These are phyloP conservation scores for Septoria linicola DNA, from an alignment of 2,329 filamentous ascomycete genomes.

Conservation along the genomic window DNA sequence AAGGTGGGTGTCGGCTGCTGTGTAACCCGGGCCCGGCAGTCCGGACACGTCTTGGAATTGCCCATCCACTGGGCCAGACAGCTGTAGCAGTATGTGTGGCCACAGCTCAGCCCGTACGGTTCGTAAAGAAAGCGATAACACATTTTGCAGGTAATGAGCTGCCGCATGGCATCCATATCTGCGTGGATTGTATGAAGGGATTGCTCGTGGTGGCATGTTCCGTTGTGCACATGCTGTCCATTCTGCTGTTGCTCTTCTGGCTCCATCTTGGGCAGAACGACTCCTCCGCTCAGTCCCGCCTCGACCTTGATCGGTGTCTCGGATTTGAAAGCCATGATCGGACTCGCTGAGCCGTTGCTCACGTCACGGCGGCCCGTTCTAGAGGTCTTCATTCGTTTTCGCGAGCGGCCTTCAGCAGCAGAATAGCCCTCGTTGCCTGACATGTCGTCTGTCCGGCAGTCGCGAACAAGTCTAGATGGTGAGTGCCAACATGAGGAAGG, in stretches of 20 bases:
- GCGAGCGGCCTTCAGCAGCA: conserved; percentile 25
- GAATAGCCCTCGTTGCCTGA: conserved; percentile 19
- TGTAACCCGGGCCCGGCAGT: conserved; percentile 61
- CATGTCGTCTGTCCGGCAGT: conserved; percentile 6
- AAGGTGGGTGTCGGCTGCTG: conserved; percentile 64
- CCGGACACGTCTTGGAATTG: conserved; percentile 65
- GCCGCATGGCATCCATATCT: conserved; percentile 62
- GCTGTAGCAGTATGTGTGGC: conserved; percentile 71
- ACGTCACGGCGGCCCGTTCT: conserved; percentile 21
- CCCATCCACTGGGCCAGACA: conserved; percentile 51
- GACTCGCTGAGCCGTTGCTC: conserved; percentile 14
- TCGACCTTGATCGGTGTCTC: conserved; percentile 13
- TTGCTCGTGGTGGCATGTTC: conserved; percentile 28
- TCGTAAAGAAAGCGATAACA: conserved; percentile 68
- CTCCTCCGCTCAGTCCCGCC: conserved; percentile 5
- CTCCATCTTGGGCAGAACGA: conserved; percentile 4
- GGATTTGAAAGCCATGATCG: conserved; percentile 11
- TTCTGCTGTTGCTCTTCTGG: not conserved
- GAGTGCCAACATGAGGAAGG: not conserved
- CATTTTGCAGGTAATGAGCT: conserved; percentile 64
- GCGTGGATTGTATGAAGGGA: conserved; percentile 33
- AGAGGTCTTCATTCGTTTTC: conserved; percentile 29
- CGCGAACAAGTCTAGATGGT: not conserved
- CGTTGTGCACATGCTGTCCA: not conserved
- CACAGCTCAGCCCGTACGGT: conserved; percentile 66